Evolutionary conservation across 768 basidiomycete species (phyloP).

Genomic region (Clitopilus passeckerianus): DNA sequence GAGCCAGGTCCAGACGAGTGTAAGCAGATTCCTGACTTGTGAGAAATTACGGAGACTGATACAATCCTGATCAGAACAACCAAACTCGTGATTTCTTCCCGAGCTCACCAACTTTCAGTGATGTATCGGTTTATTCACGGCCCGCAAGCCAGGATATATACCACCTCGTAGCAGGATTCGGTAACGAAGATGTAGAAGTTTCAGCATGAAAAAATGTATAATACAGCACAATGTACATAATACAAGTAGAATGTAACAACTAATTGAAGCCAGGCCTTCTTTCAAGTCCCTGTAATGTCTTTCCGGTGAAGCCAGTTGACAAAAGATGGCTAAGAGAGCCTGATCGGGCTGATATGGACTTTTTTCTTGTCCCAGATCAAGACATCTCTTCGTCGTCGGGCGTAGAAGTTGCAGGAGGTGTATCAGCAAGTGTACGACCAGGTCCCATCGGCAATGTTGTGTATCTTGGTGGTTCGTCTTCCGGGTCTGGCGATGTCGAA

Average conservation of each 20-base stretch:
- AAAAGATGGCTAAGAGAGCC: too few relatives aligned
- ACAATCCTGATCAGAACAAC: too few relatives aligned
- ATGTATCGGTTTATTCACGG: neutral
- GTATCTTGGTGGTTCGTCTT: neutral
- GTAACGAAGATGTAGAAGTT: neutral
- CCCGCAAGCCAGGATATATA: neutral
- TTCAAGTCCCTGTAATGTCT: neutral
- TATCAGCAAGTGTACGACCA: neutral
- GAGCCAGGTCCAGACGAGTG: neutral
- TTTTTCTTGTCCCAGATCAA: too few relatives aligned
- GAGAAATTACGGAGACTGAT: too few relatives aligned
- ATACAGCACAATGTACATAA: neutral
- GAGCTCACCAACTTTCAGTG: neutral
- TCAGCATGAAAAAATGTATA: neutral
- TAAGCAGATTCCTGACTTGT: too few relatives aligned
- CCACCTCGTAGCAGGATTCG: neutral
- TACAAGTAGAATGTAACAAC: neutral
- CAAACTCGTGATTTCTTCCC: neutral
- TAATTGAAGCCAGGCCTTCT: neutral
- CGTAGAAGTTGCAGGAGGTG: neutral
- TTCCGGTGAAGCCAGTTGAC: neutral
- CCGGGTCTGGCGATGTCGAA: slow-evolving; percentile 11
- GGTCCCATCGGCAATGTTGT: neutral
- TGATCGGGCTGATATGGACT: neutral
- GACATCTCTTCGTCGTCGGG: neutral